phyloP scores from a whole-genome alignment of 1,139 yeast genomes.

The Nadsonia commutata region DNA sequence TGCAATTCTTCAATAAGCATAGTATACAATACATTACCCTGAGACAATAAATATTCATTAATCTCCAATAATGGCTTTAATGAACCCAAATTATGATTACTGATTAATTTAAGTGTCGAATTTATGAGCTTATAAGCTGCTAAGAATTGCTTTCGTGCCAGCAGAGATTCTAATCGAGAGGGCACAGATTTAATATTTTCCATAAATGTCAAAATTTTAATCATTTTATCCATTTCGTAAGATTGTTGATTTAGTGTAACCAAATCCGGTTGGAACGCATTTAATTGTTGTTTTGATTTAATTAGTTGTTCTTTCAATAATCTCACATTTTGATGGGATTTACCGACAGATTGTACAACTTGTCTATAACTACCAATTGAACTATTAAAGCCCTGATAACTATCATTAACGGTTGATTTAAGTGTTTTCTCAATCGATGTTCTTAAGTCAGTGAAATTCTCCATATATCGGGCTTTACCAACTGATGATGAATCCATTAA shows the following conservation, averaged over 20 bases:
- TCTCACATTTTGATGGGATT: constrained; percentile 41
- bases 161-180: constrained; percentile 45
- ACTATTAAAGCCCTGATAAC: constrained; percentile 73
- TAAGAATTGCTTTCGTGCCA: constrained; percentile 53
- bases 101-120: constrained; percentile 41
- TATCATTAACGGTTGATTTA: constrained; percentile 56
- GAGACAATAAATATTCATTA: constrained; percentile 44
- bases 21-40: constrained; percentile 48
- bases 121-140: constrained; percentile 53
- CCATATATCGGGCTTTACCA: constrained; percentile 61
- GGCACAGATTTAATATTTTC: constrained; percentile 48
- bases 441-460: constrained; percentile 42
- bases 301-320: constrained; percentile 37
- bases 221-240: constrained; percentile 48
- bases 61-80: constrained; percentile 46
- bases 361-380: constrained; percentile 65
- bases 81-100: constrained; percentile 45
- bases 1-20: constrained; percentile 65
- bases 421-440: constrained; percentile 41
- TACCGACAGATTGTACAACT: constrained; percentile 39
- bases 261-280: constrained; percentile 40
- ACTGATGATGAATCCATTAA: constrained; percentile 76
- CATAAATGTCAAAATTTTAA: constrained; percentile 58
- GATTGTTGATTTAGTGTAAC: constrained; percentile 53
- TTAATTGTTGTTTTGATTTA: constrained; percentile 36